Percentiles rank a stretch among this genome's conserved stretches.
These are phyloP conservation scores for Ustilago curta DNA, from an alignment of 1,284 basidiomycete species.

Conservation along the genomic window DNA sequence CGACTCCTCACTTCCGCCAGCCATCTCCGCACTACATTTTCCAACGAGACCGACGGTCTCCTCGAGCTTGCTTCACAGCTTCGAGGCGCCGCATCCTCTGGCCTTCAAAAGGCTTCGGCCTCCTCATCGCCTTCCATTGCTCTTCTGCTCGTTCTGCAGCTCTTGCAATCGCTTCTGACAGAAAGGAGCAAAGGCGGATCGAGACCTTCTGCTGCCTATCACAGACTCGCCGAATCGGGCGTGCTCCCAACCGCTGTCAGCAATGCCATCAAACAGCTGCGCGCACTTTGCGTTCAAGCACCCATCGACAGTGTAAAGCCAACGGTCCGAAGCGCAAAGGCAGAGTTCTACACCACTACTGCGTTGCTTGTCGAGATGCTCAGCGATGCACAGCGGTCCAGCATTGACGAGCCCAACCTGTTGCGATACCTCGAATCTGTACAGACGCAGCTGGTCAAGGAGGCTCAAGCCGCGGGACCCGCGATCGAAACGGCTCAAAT, in stretches of 20 bases:
- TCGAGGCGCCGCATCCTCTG: conserved; percentile 9
- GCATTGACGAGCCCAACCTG: conserved; percentile 57
- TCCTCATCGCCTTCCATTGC: conserved; percentile 19
- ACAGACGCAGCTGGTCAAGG: conserved; percentile 33
- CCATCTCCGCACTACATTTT: conserved; percentile 37
- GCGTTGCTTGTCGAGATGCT: conserved; percentile 46
- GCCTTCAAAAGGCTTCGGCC: conserved; percentile 5
- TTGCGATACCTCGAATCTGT: conserved; percentile 49
- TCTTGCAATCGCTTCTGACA: conserved; percentile 35
- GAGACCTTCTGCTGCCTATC: conserved; percentile 22
- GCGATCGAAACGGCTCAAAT: conserved; percentile 39
- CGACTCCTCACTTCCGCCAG: conserved; percentile 41
- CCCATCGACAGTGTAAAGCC: conserved; percentile 20
- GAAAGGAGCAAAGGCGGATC: conserved; percentile 5
- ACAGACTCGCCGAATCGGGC: conserved; percentile 38
- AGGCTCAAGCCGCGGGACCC: conserved; percentile 38
- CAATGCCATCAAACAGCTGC: conserved; percentile 38
- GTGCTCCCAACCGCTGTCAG: conserved; percentile 39
- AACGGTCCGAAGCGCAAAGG: conserved; percentile 23
- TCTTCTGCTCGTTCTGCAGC: conserved; percentile 26
- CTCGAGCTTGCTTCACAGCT: conserved; percentile 43
- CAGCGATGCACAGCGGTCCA: conserved; percentile 35
- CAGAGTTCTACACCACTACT: conserved; percentile 40
- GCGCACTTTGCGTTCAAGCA: conserved; percentile 41
- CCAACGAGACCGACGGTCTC: conserved; percentile 43